Base-by-base conservation (phyloP, 2,329 filamentous ascomycete genomes). In the Ceratocystis albifundus region DNA sequence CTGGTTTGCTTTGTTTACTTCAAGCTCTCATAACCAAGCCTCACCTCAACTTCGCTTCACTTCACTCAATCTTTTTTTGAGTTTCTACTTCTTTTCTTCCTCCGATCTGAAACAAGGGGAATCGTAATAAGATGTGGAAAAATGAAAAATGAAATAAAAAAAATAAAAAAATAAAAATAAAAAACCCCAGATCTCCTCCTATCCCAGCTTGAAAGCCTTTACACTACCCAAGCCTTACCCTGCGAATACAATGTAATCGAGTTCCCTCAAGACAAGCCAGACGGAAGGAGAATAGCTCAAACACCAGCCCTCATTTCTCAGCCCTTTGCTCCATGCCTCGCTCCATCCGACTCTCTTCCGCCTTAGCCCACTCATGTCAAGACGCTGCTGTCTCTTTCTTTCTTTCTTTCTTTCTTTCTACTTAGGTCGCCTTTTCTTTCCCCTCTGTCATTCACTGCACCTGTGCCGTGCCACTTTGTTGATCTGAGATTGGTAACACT, bases 401-500 rank as follows among this genome's bases (percentile, higher is more conserved):
- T n/a, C n/a, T n/a, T n/a, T n/a, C n/a, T n/a, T n/a, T 36, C 48
- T 32, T 32, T 44, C 36, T 28, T 22, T 17, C 28, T 22, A 44
- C 20, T n/a, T 12, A 10, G 17, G 41, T 28, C 46, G 46, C 62
- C 62, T 57, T 48, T 22, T 22, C 48, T 22, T 22, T 50, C 48
- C 48, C 46, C 45, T 48, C 45, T 48, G n/a, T 20, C 22, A 20
- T 22, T 12, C 48, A 22, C n/a, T 6, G 17, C 46, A 28, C 28
- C 53, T 57, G 53, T 57, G 53, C 53, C 53, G 53, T 57, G 53
- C 53, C 53, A 30, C 53, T 57, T 28, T 4, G 12, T 15, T 32
- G 53, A 57, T 57, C 28, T 57, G 53, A 57, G 22, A 57, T 12
- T 57, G 25, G 53, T 57, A 57, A 57, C 53, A 57, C 53, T 57